Conservation (phyloP, 2,329 filamentous ascomycete genomes). For the Aspergillus melleus region DNA sequence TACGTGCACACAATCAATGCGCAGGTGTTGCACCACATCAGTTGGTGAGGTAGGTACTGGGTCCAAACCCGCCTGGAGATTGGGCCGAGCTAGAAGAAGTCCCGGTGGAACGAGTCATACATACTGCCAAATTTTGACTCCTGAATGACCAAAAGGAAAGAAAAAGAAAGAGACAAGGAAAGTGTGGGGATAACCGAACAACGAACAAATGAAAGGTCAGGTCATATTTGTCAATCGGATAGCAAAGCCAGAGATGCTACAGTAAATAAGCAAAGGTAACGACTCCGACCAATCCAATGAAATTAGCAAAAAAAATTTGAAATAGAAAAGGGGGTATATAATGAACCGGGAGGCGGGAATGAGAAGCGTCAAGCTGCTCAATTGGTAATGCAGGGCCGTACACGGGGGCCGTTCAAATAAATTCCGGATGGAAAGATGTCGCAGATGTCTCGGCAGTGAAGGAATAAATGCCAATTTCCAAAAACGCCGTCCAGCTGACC, state of each 20-base stretch:
- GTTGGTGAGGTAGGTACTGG: neutral
- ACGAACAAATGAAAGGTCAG: neutral
- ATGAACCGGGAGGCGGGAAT: constrained; percentile 4
- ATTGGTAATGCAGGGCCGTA: constrained; percentile 3
- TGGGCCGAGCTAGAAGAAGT: neutral
- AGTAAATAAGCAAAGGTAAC: neutral
- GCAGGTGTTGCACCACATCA: neutral
- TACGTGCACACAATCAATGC: neutral
- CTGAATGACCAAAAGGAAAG: neutral
- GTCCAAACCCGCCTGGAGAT: neutral
- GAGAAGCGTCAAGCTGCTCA: constrained; percentile 12
- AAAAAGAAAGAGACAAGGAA: neutral
- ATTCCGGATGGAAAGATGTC: neutral
- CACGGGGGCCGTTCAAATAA: neutral
- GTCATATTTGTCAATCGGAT: neutral
- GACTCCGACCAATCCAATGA: neutral
- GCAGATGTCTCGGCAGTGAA: constrained; percentile 4
- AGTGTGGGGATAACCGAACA: neutral
- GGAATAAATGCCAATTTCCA: constrained; percentile 4
- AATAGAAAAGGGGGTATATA: constrained; percentile 12
- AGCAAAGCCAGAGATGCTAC: neutral
- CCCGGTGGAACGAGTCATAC: neutral
- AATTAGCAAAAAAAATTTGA: neutral
- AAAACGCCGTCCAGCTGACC: constrained; percentile 16
- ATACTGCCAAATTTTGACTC: neutral